Conservation (phyloP, 129 eudicot genomes). For the Tagetes erecta region DNA sequence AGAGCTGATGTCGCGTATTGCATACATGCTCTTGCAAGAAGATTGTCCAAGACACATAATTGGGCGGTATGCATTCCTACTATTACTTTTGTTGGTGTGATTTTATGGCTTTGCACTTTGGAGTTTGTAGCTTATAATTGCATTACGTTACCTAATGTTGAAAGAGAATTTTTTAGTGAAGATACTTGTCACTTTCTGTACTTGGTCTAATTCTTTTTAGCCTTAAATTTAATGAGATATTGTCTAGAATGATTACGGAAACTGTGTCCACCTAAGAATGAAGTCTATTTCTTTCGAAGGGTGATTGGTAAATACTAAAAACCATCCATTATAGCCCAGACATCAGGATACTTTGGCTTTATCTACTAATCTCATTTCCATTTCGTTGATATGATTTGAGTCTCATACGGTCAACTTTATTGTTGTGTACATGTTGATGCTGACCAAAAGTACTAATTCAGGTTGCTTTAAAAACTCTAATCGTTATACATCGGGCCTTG, state of each 20-base stretch:
- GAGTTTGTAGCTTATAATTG: neutral
- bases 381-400: constrained; percentile 7
- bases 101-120: constrained; percentile 8
- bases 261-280: neutral
- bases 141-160: neutral
- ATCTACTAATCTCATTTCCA: neutral
- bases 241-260: neutral
- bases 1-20: constrained; percentile 99
- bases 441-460: constrained; percentile 33
- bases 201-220: constrained; percentile 10
- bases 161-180: constrained; percentile 5
- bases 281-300: neutral
- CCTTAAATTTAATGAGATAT: neutral
- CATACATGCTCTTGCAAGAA: constrained; percentile 96
- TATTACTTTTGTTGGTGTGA: constrained; percentile 20
- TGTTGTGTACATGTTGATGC: constrained; percentile 17
- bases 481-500: constrained; percentile 74
- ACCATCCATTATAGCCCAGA: constrained; percentile 11
- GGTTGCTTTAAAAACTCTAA: constrained; percentile 78
- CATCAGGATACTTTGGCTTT: constrained; percentile 16
- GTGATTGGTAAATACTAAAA: constrained; percentile 8
- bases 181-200: constrained; percentile 3
- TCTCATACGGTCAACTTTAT: constrained; percentile 17
- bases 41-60: constrained; percentile 86
- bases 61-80: constrained; percentile 77